A percentile compares a stretch with the other conserved stretches of the same genome.
These are phyloP conservation scores for Alternaria hordeiaustralica DNA, from an alignment of 2,329 filamentous ascomycete species.

Conservation along the genomic window DNA sequence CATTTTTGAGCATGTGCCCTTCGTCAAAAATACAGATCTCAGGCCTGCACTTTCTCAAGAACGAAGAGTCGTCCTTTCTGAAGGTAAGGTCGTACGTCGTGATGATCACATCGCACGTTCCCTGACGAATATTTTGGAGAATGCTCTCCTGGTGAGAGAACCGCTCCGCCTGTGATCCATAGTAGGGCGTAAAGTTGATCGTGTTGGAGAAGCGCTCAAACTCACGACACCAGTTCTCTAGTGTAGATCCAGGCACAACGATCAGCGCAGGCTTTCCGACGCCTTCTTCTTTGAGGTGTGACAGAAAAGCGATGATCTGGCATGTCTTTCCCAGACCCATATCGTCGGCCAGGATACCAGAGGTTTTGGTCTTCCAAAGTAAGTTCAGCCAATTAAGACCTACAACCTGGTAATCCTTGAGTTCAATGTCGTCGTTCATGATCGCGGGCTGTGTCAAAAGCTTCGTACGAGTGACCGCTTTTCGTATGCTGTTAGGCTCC, in stretches of 20 bases:
- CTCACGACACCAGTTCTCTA: slow-evolving; percentile 95
- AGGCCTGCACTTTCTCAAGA: slow-evolving; percentile 65
- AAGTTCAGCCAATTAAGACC: slow-evolving; percentile 94
- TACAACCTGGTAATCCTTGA: slow-evolving; percentile 94
- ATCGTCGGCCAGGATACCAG: slow-evolving; percentile 93
- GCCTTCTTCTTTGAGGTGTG: slow-evolving; percentile 75
- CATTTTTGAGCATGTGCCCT: slow-evolving; percentile 91
- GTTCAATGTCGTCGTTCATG: slow-evolving; percentile 76
- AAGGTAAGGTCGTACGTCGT: slow-evolving; percentile 73
- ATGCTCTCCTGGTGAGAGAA: slow-evolving; percentile 71
- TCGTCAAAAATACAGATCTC: slow-evolving; percentile 83
- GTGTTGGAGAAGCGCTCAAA: slow-evolving; percentile 85
- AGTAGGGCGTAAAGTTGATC: slow-evolving; percentile 74
- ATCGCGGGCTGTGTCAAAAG: slow-evolving; percentile 73
- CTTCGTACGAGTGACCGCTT: slow-evolving; percentile 40
- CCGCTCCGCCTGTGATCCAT: slow-evolving; percentile 72
- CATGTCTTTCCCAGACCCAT: slow-evolving; percentile 97
- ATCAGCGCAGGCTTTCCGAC: slow-evolving; percentile 78
- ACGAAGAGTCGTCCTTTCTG: slow-evolving; percentile 67
- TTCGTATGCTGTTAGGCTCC: slow-evolving; percentile 55
- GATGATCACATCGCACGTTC: slow-evolving; percentile 69
- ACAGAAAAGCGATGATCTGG: slow-evolving; percentile 91
- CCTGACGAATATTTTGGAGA: slow-evolving; percentile 65
- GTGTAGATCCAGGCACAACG: slow-evolving; percentile 88
- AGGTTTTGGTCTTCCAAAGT: slow-evolving; percentile 78